Conservation (phyloP, 495 filamentous ascomycete species). For the Podospora tetraspora region DNA sequence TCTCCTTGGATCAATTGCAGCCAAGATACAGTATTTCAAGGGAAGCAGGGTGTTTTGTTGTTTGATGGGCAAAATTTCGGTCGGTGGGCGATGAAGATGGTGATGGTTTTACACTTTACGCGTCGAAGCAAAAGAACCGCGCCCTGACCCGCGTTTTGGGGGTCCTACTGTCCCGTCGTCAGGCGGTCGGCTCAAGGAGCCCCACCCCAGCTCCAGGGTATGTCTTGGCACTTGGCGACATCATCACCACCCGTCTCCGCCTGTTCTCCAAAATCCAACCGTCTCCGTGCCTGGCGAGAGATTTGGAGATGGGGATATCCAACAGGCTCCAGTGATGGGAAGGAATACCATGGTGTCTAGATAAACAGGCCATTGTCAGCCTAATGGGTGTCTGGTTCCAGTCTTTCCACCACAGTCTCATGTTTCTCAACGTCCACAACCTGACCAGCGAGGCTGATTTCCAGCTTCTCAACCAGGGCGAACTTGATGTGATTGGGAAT, state of each 20-base stretch:
- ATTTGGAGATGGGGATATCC: background rate
- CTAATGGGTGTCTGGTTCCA: background rate
- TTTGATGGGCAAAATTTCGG: background rate
- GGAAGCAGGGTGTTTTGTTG: background rate
- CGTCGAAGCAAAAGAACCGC: slow-evolving; percentile 3
- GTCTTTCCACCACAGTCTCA: background rate
- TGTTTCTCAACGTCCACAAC: background rate
- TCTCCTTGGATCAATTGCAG: background rate
- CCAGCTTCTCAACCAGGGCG: background rate
- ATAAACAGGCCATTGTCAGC: background rate
- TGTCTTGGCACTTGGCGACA: background rate
- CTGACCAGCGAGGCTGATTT: background rate
- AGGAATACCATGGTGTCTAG: background rate
- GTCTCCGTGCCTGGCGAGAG: background rate
- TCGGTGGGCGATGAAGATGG: background rate
- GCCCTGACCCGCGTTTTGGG: background rate
- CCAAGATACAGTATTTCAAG: background rate
- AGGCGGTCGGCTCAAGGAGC: background rate
- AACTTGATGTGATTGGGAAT: background rate
- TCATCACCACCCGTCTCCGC: background rate
- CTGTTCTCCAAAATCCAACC: background rate
- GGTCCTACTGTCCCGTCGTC: background rate
- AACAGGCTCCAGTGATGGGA: background rate
- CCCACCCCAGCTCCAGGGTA: background rate
- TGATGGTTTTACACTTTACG: slow-evolving; percentile 18